These are phyloP conservation scores for Kuraishia piskuri DNA, from an alignment of 805 yeast species.

Conservation along the genomic window DNA sequence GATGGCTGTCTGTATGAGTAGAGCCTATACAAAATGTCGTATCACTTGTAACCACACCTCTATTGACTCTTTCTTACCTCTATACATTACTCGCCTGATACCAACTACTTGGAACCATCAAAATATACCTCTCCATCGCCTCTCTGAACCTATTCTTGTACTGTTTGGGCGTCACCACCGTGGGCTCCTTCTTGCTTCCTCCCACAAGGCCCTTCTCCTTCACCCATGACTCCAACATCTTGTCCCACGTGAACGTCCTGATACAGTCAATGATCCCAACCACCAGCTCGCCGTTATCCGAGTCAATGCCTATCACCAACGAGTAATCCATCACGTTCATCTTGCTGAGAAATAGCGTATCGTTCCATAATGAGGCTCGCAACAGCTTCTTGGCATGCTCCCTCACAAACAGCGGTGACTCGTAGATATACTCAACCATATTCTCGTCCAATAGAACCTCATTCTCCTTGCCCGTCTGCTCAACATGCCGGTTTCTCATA, in stretches of 20 bases:
- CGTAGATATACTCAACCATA: conserved; percentile 96
- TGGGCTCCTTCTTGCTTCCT: conserved; percentile 86
- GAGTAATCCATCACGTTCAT: conserved; percentile 99
- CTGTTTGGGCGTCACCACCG: conserved; percentile 95
- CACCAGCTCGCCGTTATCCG: conserved; percentile 56
- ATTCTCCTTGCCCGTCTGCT: conserved; percentile 91
- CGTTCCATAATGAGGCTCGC: conserved; percentile 90
- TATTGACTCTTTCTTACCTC: too few relatives aligned
- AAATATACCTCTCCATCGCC: conserved; percentile 92
- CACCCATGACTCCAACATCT: conserved; percentile 97
- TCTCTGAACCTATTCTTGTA: conserved; percentile 90
- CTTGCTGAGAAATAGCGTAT: conserved; percentile 85
- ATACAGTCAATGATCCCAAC: conserved; percentile 95
- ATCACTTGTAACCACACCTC: too few relatives aligned
- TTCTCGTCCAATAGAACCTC: conserved; percentile 94
- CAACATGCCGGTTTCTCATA: conserved; percentile 94
- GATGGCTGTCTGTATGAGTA: too few relatives aligned
- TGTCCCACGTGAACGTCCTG: conserved; percentile 97
- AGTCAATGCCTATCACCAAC: conserved; percentile 85
- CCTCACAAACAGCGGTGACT: conserved; percentile 87
- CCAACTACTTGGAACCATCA: conserved; percentile 77
- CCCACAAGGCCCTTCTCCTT: conserved; percentile 90
- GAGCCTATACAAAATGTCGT: too few relatives aligned
- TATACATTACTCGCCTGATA: conserved; percentile 9
- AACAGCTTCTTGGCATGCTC: conserved; percentile 84